Conservation (phyloP, 257 asterid genomes). For the Penstemon barbatus region DNA sequence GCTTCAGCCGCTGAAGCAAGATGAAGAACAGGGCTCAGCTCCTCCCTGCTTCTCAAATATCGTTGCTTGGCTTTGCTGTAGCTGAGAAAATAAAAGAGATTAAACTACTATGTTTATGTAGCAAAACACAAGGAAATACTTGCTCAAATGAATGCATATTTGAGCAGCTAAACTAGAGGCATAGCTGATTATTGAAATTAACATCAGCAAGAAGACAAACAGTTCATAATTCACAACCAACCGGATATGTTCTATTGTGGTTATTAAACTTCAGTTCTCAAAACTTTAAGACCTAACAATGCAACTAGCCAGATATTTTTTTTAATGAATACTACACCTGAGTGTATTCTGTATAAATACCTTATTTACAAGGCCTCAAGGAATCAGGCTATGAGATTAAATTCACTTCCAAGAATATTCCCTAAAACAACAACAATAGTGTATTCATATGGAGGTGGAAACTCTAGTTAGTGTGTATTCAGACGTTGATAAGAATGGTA, state of each 20-base stretch:
- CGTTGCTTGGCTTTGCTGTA: constrained; percentile 91
- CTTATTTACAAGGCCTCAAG: background rate
- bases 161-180: constrained; percentile 16
- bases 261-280: constrained; percentile 6
- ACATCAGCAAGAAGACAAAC: constrained; percentile 6
- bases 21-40: constrained; percentile 81
- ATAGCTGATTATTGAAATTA: constrained; percentile 22
- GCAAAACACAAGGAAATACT: constrained; percentile 15
- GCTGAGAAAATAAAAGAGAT: constrained; percentile 39
- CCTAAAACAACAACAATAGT: constrained; percentile 16
- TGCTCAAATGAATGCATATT: background rate
- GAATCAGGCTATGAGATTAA: background rate
- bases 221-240: background rate
- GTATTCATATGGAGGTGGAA: constrained; percentile 3
- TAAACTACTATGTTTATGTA: constrained; percentile 12
- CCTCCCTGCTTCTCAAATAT: constrained; percentile 62
- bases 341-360: background rate
- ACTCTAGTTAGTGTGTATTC: constrained; percentile 11
- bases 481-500: background rate
- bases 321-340: background rate
- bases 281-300: constrained; percentile 1
- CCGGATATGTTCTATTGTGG: constrained; percentile 18
- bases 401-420: constrained; percentile 3
- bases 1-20: constrained; percentile 98
- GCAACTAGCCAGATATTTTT: no score